Conservation (phyloP, 1,139 yeast species). For the Protomyces lactucae-debilis region DNA sequence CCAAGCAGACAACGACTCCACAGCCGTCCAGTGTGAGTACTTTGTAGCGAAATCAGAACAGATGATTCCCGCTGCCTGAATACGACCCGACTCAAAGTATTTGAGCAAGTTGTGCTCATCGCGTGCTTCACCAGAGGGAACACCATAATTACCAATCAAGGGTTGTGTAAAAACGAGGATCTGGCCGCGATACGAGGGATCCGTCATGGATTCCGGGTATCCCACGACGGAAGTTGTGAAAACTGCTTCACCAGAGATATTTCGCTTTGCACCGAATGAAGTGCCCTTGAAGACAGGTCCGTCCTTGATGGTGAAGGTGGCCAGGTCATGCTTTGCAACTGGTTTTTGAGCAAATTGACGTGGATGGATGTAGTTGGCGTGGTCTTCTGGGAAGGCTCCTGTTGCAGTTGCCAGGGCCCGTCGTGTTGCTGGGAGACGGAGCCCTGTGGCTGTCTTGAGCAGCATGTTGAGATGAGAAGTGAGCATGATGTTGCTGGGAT, state of each 20-base stretch:
- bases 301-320: constrained; percentile 82
- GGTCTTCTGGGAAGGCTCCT: neutral
- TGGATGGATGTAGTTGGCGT: constrained; percentile 24
- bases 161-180: constrained; percentile 96
- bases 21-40: constrained; percentile 98
- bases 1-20: constrained; percentile 91
- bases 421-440: neutral
- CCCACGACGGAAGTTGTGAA: constrained; percentile 97
- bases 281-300: constrained; percentile 92
- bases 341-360: constrained; percentile 25
- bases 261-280: constrained; percentile 90
- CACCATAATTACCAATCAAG: constrained; percentile 95
- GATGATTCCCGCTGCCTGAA: constrained; percentile 92
- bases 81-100: constrained; percentile 83
- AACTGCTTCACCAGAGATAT: constrained; percentile 93
- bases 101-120: constrained; percentile 81
- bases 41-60: constrained; percentile 93
- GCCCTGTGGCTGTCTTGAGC: neutral
- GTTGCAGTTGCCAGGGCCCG: neutral
- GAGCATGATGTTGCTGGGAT: neutral
- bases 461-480: neutral
- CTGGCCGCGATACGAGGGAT: constrained; percentile 94
- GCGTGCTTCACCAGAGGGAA: constrained; percentile 73
- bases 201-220: constrained; percentile 98
- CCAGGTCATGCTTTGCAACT: constrained; percentile 54